A percentile compares a stretch with the other conserved stretches of the same genome.
These are phyloP conservation scores for Pleurotus sapidus DNA, from an alignment of 768 basidiomycete species.

Conservation along the genomic window DNA sequence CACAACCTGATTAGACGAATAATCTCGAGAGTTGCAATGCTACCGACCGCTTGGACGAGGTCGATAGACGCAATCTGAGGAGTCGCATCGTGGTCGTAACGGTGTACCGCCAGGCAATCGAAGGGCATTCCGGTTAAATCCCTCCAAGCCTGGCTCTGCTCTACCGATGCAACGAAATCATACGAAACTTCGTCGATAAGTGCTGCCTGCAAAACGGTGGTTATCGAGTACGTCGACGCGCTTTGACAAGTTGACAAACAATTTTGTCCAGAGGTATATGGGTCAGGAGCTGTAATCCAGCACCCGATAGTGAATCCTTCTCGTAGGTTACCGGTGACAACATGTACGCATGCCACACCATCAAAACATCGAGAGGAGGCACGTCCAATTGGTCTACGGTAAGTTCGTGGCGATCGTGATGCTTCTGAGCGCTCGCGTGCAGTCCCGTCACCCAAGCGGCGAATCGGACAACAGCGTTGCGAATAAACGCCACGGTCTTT, in stretches of 20 bases:
- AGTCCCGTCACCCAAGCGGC: not conserved
- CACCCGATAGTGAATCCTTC: not conserved
- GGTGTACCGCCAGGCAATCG: not conserved
- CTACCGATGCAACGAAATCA: not conserved
- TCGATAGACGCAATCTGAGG: not conserved
- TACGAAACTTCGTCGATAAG: not conserved
- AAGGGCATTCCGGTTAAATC: not conserved
- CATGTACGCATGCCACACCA: conserved; percentile 16
- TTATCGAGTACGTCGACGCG: too few species aligned
- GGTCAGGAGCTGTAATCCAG: not conserved
- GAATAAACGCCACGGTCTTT: not conserved
- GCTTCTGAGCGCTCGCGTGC: not conserved
- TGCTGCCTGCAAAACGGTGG: not conserved
- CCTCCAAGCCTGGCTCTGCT: not conserved
- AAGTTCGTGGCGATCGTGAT: not conserved
- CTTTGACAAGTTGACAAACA: not conserved
- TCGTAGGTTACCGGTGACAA: not conserved
- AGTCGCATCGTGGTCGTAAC: not conserved
- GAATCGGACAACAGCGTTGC: not conserved
- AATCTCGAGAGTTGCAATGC: not conserved
- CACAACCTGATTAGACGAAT: not conserved
- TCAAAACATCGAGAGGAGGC: conserved; percentile 14
- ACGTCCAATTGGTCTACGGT: not conserved
- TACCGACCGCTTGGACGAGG: not conserved
- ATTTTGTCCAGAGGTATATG: not conserved